These are phyloP conservation scores for Clitopilus passeckerianus DNA, from an alignment of 768 basidiomycete genomes.

Conservation along the genomic window DNA sequence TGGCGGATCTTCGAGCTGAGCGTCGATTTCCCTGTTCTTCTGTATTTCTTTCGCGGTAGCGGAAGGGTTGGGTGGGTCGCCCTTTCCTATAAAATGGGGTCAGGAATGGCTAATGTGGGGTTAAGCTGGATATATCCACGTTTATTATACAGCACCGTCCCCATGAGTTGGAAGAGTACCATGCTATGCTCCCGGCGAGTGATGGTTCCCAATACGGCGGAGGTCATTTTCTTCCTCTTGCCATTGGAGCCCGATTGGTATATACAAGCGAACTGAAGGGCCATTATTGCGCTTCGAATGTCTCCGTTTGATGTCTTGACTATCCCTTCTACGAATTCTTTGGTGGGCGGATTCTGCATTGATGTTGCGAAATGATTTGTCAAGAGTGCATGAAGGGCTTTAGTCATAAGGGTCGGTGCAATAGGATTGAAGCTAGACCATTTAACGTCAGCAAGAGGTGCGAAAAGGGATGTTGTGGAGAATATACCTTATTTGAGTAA, in stretches of 20 bases:
- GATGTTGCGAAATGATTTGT: conserved; percentile 38
- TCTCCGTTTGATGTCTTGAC: conserved; percentile 85
- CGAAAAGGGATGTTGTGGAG: not conserved
- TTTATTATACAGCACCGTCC: conserved; percentile 94
- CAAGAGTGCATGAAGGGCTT: conserved; percentile 65
- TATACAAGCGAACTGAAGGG: conserved; percentile 79
- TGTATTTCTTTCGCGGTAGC: conserved; percentile 59
- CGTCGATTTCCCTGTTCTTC: conserved; percentile 54
- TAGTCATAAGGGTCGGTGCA: conserved; percentile 78
- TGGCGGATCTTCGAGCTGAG: conserved; percentile 45
- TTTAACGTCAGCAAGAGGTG: conserved; percentile 1
- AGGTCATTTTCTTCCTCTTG: conserved; percentile 27
- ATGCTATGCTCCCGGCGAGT: conserved; percentile 84
- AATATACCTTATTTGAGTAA: conserved; percentile 74
- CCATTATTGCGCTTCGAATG: conserved; percentile 90
- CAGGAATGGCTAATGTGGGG: conserved; percentile 1
- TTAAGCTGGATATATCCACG: conserved; percentile 44
- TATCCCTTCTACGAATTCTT: conserved; percentile 69
- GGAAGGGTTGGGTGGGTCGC: conserved; percentile 55
- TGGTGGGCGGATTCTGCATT: conserved; percentile 38
- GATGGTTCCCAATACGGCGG: conserved; percentile 60
- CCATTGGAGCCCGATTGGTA: conserved; percentile 27
- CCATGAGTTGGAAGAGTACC: conserved; percentile 86
- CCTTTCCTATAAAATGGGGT: conserved; percentile 51
- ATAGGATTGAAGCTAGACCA: conserved; percentile 81